Conservation (phyloP, 2,329 filamentous ascomycete genomes). For the Huntiella decipiens region DNA sequence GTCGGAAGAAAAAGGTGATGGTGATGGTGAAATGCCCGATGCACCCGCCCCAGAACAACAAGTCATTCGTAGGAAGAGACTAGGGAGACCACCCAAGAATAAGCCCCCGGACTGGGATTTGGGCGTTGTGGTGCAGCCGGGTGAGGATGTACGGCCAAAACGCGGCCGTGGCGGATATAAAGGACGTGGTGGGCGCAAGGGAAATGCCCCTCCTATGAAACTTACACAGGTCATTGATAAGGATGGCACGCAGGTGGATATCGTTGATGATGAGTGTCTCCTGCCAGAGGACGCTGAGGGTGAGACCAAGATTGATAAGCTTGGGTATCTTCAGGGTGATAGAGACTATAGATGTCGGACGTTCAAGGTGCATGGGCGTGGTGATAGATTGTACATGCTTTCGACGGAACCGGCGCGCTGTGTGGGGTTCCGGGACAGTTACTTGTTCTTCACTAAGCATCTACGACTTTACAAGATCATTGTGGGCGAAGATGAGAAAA, state of each 20-base stretch:
- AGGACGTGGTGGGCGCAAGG: slow-evolving; percentile 44
- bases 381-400: slow-evolving; percentile 85
- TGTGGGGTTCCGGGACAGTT: slow-evolving; percentile 92
- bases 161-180: slow-evolving; percentile 55
- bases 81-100: slow-evolving; percentile 77
- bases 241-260: slow-evolving; percentile 78
- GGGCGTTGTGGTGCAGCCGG: slow-evolving; percentile 35
- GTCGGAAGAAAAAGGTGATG: slow-evolving; percentile 21
- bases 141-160: slow-evolving; percentile 34
- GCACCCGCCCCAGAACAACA: slow-evolving; percentile 36
- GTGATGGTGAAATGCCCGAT: slow-evolving; percentile 22
- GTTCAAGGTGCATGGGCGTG: slow-evolving; percentile 73
- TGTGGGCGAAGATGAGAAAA: slow-evolving; percentile 91
- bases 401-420: slow-evolving; percentile 94
- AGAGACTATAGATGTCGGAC: slow-evolving; percentile 90
- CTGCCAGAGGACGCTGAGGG: slow-evolving; percentile 75
- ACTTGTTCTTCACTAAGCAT: slow-evolving; percentile 98
- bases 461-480: slow-evolving; percentile 95
- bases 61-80: slow-evolving; percentile 53
- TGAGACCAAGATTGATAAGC: slow-evolving; percentile 82
- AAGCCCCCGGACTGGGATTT: slow-evolving; percentile 61
- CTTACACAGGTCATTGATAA: slow-evolving; percentile 79
- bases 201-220: slow-evolving; percentile 54
- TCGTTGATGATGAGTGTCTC: slow-evolving; percentile 78
- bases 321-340: slow-evolving; percentile 62